A percentile compares a stretch with the other conserved stretches of the same genome.
Conservation (phyloP, 192 early-diverging fungal species). For the Linnemannia elongata region DNA sequence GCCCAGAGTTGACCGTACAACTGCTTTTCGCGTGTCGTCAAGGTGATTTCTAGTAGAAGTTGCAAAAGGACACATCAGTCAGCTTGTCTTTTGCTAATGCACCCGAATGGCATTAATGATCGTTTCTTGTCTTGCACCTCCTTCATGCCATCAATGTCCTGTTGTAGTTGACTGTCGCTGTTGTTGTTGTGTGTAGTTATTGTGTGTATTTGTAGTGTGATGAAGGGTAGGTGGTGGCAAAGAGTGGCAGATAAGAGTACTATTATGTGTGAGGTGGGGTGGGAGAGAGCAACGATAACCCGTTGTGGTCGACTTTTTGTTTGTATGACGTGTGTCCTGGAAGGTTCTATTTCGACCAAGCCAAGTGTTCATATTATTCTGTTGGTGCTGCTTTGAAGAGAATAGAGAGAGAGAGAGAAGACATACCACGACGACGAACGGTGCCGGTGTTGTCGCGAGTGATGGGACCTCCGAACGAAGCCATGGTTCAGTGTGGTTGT, state of each 20-base stretch:
- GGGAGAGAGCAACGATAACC: neutral
- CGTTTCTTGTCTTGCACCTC: no score
- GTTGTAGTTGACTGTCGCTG: no score
- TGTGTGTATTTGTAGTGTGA: no score
- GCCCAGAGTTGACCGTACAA: conserved; percentile 74
- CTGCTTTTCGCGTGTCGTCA: conserved; percentile 72
- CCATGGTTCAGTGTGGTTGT: conserved; percentile 5
- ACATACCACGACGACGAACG: conserved; percentile 48
- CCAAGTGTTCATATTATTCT: neutral
- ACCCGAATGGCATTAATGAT: neutral
- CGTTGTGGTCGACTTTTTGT: neutral
- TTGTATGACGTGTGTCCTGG: neutral
- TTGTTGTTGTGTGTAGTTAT: no score
- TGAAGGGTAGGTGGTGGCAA: no score
- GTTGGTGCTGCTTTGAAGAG: neutral
- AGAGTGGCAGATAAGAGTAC: no score
- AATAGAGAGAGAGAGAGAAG: neutral
- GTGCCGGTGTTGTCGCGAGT: conserved; percentile 44
- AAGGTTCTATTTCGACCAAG: neutral
- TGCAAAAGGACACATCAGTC: neutral
- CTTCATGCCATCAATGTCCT: no score
- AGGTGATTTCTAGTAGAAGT: conserved; percentile 49
- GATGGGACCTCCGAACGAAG: conserved; percentile 52
- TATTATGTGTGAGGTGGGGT: neutral
- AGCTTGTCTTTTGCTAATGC: neutral